Conservation (phyloP, 2,329 filamentous ascomycete genomes). For the Septoria linicola region DNA sequence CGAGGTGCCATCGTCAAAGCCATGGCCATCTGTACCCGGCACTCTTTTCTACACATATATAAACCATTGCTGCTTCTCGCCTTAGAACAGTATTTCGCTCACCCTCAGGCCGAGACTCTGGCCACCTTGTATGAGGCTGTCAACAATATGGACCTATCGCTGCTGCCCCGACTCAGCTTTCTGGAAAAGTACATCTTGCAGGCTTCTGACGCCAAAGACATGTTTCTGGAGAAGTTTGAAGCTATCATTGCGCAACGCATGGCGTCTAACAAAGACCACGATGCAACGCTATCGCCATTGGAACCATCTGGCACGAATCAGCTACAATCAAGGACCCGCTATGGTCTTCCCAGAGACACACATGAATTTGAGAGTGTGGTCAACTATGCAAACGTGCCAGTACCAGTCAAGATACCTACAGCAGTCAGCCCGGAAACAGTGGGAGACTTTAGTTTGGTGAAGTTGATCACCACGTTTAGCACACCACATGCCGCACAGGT, state of each 20-base stretch:
- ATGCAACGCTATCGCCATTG: constrained; percentile 13
- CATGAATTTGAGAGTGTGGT: constrained; percentile 97
- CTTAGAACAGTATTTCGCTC: constrained; percentile 94
- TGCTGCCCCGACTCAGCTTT: constrained; percentile 81
- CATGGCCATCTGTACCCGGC: constrained; percentile 97
- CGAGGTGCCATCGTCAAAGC: constrained; percentile 93
- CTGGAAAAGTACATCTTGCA: constrained; percentile 85
- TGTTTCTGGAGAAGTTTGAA: constrained; percentile 97
- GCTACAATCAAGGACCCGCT: constrained; percentile 56
- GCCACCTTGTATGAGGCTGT: constrained; percentile 86
- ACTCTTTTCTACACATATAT: constrained; percentile 98
- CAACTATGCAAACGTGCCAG: constrained; percentile 92
- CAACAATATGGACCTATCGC: constrained; percentile 92
- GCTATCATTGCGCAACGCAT: constrained; percentile 84
- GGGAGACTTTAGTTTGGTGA: constrained; percentile 95
- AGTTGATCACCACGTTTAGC: constrained; percentile 93
- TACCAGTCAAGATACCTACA: constrained; percentile 93
- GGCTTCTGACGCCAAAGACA: constrained; percentile 87
- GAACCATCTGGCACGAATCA: constrained; percentile 38
- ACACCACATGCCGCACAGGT: constrained; percentile 77
- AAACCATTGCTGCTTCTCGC: constrained; percentile 91
- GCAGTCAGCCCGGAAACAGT: constrained; percentile 93
- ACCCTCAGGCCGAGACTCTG: constrained; percentile 82
- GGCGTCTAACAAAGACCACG: constrained; percentile 56
- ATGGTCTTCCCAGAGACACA: constrained; percentile 83